A percentile compares a stretch with the other conserved stretches of the same genome.
phyloP scores from a whole-genome alignment of 2,329 filamentous ascomycete species.

The Passalora sequoiae region DNA sequence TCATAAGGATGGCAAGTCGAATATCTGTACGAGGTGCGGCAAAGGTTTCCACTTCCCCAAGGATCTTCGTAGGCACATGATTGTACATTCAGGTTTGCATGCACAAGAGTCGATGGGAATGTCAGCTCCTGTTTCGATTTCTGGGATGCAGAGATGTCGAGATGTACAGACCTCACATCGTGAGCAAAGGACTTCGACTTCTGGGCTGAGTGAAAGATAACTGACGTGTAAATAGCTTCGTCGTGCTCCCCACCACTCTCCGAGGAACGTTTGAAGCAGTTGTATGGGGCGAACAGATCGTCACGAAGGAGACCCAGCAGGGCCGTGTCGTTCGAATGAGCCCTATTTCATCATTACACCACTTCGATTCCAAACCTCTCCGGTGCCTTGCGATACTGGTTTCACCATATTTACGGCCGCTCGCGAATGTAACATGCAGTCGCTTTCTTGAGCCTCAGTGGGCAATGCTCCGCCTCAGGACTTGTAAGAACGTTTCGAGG shows the following conservation, averaged over 20 bases:
- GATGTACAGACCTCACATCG: not conserved
- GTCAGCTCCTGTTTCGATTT: not conserved
- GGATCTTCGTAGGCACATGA: constrained; percentile 16
- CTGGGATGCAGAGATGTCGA: not conserved
- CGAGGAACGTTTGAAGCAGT: not conserved
- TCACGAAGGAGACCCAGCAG: too few species aligned
- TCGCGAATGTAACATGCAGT: too few species aligned
- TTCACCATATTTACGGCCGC: too few species aligned
- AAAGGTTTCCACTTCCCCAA: constrained; percentile 17
- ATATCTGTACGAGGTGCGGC: constrained; percentile 11
- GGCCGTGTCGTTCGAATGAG: too few species aligned
- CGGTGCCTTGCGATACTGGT: too few species aligned
- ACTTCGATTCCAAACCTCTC: too few species aligned
- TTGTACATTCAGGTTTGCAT: not conserved
- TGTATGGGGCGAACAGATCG: not conserved
- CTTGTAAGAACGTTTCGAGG: too few species aligned
- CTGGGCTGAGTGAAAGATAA: not conserved
- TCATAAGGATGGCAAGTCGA: constrained; percentile 9
- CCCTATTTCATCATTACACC: too few species aligned
- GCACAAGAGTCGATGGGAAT: not conserved
- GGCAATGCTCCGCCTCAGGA: too few species aligned
- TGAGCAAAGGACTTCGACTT: not conserved
- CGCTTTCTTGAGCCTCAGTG: too few species aligned
- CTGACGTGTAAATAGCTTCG: not conserved
- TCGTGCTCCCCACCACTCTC: constrained; percentile 1